Evolutionary conservation across 139 green algal species (phyloP).

Genomic region (Pseudopediastrum boryanum): DNA sequence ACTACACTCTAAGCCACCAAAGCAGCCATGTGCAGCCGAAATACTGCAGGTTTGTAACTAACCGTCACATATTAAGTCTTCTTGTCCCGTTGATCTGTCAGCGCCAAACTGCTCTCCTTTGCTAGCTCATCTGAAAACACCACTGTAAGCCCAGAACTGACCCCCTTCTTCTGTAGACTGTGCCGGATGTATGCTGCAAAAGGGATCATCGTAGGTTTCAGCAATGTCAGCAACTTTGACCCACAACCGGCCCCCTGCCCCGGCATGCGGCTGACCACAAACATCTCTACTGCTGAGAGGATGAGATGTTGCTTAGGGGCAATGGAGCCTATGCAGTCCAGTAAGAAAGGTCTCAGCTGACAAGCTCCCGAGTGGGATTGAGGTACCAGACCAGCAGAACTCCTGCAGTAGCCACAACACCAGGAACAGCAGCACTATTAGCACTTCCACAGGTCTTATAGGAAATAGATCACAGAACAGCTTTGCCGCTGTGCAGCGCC

Average conservation of each 20-base stretch:
- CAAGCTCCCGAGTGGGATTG: constrained; percentile 2
- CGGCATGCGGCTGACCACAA: constrained; percentile 31
- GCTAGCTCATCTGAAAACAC: constrained; percentile 41
- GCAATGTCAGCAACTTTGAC: constrained; percentile 47
- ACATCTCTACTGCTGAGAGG: constrained; percentile 1
- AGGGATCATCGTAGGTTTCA: constrained; percentile 50
- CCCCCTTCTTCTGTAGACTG: background rate
- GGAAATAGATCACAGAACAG: background rate
- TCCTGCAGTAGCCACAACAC: constrained; percentile 1
- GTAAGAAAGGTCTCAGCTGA: constrained; percentile 29
- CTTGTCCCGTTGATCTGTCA: constrained; percentile 38
- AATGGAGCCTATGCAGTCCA: constrained; percentile 59
- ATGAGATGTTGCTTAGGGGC: constrained; percentile 53
- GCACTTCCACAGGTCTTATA: no score
- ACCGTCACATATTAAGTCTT: constrained; percentile 34
- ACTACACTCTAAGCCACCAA: constrained; percentile 6
- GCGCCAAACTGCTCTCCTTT: constrained; percentile 7
- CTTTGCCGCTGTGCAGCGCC: no score
- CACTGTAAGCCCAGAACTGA: constrained; percentile 10
- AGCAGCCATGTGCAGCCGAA: constrained; percentile 30
- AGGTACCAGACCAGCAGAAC: constrained; percentile 25
- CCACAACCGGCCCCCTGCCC: constrained; percentile 44
- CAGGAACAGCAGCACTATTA: no score
- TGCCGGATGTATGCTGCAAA: constrained; percentile 49
- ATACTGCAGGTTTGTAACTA: constrained; percentile 32